These are phyloP conservation scores for Tetradesmus obliquus DNA, from an alignment of 139 green algal genomes.

Conservation along the genomic window DNA sequence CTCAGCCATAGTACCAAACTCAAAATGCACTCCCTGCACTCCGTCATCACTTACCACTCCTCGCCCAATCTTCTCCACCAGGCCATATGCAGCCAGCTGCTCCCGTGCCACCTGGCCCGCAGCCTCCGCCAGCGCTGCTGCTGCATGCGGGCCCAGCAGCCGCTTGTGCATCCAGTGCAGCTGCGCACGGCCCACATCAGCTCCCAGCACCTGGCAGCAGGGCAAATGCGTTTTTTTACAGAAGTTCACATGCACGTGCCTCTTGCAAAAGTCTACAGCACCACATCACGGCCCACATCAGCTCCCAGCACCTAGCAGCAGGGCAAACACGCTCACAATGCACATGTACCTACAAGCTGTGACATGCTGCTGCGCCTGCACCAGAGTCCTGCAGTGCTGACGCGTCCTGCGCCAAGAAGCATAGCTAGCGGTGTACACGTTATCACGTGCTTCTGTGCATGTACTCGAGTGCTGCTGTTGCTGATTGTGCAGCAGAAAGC, in stretches of 20 bases:
- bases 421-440: no score
- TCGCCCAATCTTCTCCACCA: conserved; percentile 31
- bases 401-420: no score
- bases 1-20: no score
- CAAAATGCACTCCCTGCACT: no score
- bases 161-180: conserved; percentile 28
- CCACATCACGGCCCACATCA: not conserved
- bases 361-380: no score
- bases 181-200: conserved; percentile 26
- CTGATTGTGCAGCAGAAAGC: not conserved
- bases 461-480: not conserved
- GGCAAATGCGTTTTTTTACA: no score
- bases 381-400: no score
- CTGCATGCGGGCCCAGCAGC: conserved; percentile 20
- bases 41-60: not conserved
- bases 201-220: conserved; percentile 14
- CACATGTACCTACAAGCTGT: not conserved
- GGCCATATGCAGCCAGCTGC: conserved; percentile 27
- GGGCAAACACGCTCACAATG: not conserved
- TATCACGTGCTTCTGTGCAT: not conserved
- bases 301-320: conserved; percentile 6
- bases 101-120: conserved; percentile 17
- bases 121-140: not conserved
- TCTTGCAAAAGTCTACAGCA: not conserved
- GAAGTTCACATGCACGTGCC: no score